Base-by-base conservation (phyloP, 805 yeast species). In the Jamesozyma hellenica region DNA sequence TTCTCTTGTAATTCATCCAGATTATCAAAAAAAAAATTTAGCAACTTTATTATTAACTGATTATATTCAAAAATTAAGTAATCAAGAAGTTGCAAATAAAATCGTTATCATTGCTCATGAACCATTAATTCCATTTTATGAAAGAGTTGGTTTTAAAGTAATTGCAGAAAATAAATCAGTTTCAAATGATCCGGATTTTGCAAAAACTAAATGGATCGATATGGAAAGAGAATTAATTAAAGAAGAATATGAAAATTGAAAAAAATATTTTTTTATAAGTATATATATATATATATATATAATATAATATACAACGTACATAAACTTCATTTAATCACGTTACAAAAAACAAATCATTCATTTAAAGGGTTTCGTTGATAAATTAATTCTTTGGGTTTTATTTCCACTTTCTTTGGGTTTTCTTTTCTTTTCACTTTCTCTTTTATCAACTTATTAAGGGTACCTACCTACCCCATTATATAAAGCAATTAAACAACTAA, bases 1-100 rank as follows among this genome's bases (percentile, higher is more conserved):
- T 59, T 77, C 92, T 4, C 65, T 90, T 18, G 88, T 77, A 2
- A 75, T 92, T 21, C 77, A 77, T 49, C 83, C 87, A 17, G 75
- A 77, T 30, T 85, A 77, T 71, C 85, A 80, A 58, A 84, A 88
- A 43, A 74, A 77, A 61, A 84, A 83, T 55, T 67, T 92, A 43
- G 97, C 94, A 8, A 75, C 94, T 12, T 66, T 87, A 42, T 64
- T 90, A 54, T 62, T 90, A 52, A 86, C 82, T 50, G 98, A 90
- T 63, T 92, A 84, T 64, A 73, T 88, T 45, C 96, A 92, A 61
- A 84, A 90, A 56, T 66, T 90, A 60, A 75, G 85, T 36, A 86
- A 86, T 58, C 94, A 87, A 58, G 85, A 79, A 49, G 78, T 86
- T 45, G 96, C 92, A 34, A 83, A 78, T 50, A 72, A 76, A 52